Percentiles rank a stretch among this genome's conserved stretches.
These are phyloP conservation scores for Astragalus membranaceus DNA, from an alignment of 306 rosid species.

Conservation along the genomic window DNA sequence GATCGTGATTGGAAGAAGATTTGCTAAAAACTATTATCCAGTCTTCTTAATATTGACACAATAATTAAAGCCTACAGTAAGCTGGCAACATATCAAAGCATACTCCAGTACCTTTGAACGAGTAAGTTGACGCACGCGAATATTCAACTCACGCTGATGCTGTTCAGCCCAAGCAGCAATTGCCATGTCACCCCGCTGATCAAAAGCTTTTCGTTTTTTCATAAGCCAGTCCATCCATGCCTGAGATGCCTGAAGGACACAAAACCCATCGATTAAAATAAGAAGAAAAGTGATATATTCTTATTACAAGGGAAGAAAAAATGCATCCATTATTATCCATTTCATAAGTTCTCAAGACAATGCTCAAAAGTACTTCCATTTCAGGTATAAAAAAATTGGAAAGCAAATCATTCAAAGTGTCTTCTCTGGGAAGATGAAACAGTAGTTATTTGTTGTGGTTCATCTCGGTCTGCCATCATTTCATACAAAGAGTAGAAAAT, in stretches of 20 bases:
- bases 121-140: constrained; percentile 84
- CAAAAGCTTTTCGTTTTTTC: constrained; percentile 84
- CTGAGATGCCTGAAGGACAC: constrained; percentile 73
- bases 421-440: constrained; percentile 1
- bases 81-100: constrained; percentile 10
- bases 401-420: not conserved
- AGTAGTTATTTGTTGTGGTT: not conserved
- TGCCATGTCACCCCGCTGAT: constrained; percentile 97
- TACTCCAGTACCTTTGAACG: constrained; percentile 68
- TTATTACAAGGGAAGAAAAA: not conserved
- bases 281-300: not conserved
- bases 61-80: constrained; percentile 20
- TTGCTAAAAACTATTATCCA: not conserved
- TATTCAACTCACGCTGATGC: constrained; percentile 76
- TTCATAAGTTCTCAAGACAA: constrained; percentile 3
- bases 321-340: not conserved
- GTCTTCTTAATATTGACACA: constrained; percentile 1
- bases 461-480: not conserved
- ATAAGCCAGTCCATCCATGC: constrained; percentile 99
- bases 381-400: not conserved
- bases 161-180: constrained; percentile 98
- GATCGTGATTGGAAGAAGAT: constrained; percentile 8
- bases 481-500: not conserved
- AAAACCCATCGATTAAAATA: constrained; percentile 10
- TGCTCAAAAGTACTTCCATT: not conserved